Evolutionary conservation across 1,139 yeast genomes (phyloP).

Genomic region (Yamadazyma atlantica): DNA sequence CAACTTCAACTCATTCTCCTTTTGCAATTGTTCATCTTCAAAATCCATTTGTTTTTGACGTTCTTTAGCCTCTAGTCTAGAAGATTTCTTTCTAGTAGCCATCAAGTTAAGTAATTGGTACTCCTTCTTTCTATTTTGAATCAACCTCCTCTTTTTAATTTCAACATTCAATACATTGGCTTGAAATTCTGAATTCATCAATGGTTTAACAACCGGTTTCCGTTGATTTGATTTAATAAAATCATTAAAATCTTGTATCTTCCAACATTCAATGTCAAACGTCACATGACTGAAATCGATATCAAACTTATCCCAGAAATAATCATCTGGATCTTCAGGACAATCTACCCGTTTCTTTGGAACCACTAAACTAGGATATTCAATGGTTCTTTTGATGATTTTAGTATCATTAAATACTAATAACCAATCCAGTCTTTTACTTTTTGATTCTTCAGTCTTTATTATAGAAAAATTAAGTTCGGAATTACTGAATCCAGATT

Average conservation of each 20-base stretch:
- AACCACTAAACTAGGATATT: conserved; percentile 31
- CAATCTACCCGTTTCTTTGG: conserved; percentile 42
- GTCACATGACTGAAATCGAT: conserved; percentile 20
- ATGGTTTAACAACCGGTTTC: conserved; percentile 17
- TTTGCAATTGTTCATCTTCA: conserved; percentile 28
- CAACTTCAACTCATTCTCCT: conserved; percentile 34
- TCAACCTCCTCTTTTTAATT: conserved; percentile 40
- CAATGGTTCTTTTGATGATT: conserved; percentile 38
- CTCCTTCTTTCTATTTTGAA: conserved; percentile 46
- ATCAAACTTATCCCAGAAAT: conserved; percentile 33
- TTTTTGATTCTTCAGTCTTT: conserved; percentile 14
- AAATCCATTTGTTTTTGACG: conserved; percentile 41
- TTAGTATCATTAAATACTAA: conserved; percentile 45
- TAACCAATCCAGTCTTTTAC: conserved; percentile 30
- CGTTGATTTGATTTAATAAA: conserved; percentile 21
- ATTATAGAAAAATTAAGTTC: conserved; percentile 32
- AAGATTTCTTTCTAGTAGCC: conserved; percentile 50
- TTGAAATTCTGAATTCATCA: conserved; percentile 18
- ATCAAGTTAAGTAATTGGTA: conserved; percentile 47
- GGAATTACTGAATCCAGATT: conserved; percentile 21
- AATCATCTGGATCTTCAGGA: conserved; percentile 34
- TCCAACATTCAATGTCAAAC: conserved; percentile 33
- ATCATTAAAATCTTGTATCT: conserved; percentile 32
- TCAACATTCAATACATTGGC: conserved; percentile 17
- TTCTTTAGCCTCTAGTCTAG: conserved; percentile 52